Conservation (phyloP, 257 asterid species). For the Solanum sejunctum region DNA sequence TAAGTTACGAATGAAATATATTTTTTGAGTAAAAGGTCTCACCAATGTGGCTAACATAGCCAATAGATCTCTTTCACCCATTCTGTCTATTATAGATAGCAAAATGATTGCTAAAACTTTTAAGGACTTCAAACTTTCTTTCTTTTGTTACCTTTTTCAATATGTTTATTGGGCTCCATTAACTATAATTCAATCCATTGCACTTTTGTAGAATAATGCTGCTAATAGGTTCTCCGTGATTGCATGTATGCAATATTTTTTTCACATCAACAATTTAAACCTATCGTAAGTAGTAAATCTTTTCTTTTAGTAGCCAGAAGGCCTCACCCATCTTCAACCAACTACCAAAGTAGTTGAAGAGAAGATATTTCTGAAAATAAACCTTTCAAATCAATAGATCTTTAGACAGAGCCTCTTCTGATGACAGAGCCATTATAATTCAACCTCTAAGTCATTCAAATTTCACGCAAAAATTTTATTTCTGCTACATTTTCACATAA, state of each 20-base stretch:
- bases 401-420: conserved; percentile 65
- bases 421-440: conserved; percentile 64
- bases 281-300: conserved; percentile 64
- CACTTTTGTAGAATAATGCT: conserved; percentile 21
- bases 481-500: not conserved
- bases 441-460: conserved; percentile 24
- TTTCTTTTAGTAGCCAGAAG: conserved; percentile 84
- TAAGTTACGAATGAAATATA: not conserved
- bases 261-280: conserved; percentile 74
- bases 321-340: conserved; percentile 84
- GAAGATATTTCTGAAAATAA: conserved; percentile 52
- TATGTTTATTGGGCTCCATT: conserved; percentile 23
- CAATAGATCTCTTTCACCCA: conserved; percentile 62
- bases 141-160: conserved; percentile 43
- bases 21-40: conserved; percentile 15
- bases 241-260: conserved; percentile 52
- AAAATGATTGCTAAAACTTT: conserved; percentile 81
- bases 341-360: conserved; percentile 75
- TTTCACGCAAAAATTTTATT: not conserved
- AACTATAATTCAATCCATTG: conserved; percentile 31
- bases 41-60: conserved; percentile 78
- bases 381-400: conserved; percentile 23
- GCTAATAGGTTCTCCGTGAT: conserved; percentile 27
- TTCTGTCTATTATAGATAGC: conserved; percentile 62
- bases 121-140: conserved; percentile 73